Conservation (phyloP, 1,139 yeast genomes). For the Saccharomyces hybrid region DNA sequence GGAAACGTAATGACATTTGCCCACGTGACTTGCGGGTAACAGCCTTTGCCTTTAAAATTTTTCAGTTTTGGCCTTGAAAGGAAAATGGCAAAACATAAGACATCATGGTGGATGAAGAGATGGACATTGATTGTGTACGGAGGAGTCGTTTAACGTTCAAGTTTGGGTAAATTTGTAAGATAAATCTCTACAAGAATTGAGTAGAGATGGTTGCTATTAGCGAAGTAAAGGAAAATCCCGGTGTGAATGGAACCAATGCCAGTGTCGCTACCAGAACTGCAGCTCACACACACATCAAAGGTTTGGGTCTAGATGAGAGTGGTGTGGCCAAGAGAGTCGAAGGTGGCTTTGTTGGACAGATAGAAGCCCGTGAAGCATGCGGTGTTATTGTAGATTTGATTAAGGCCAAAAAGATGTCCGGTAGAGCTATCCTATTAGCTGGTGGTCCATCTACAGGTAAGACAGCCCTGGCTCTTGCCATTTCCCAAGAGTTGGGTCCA, state of each 20-base stretch:
- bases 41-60: not conserved
- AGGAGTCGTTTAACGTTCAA: not conserved
- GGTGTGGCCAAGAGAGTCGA: conserved; percentile 81
- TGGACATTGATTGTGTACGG: not conserved
- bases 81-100: not conserved
- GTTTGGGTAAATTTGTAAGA: no score
- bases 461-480: conserved; percentile 92
- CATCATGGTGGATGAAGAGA: not conserved
- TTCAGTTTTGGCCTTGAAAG: not conserved
- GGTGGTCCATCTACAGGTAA: conserved; percentile 99
- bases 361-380: conserved; percentile 93
- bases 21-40: not conserved
- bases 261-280: conserved; percentile 66
- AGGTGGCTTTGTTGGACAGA: conserved; percentile 95
- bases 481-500: conserved; percentile 95
- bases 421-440: conserved; percentile 89
- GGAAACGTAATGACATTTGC: not conserved
- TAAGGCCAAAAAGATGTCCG: conserved; percentile 88
- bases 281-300: conserved; percentile 95
- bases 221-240: conserved; percentile 36
- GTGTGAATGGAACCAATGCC: conserved; percentile 30
- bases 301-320: conserved; percentile 85
- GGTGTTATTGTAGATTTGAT: conserved; percentile 92
- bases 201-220: conserved; percentile 69
- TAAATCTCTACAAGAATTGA: not conserved